Evolutionary conservation across 768 basidiomycete genomes (phyloP).

Genomic region (Gautieria morchelliformis): DNA sequence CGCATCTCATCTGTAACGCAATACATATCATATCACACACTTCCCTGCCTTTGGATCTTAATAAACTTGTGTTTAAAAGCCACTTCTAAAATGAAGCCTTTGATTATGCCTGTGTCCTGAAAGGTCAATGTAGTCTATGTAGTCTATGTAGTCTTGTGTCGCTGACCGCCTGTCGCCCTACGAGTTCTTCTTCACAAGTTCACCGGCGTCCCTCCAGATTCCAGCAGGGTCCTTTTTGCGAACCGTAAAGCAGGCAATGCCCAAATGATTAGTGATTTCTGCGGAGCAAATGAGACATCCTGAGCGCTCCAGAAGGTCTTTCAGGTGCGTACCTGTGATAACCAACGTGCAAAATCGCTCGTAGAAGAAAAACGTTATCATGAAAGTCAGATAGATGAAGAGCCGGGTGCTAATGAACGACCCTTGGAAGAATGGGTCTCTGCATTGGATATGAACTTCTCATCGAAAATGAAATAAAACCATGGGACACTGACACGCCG

Average conservation of each 20-base stretch:
- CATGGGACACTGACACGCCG: constrained; percentile 41
- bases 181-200: constrained; percentile 10
- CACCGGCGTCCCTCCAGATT: constrained; percentile 38
- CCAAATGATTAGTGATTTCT: constrained; percentile 85
- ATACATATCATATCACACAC: neutral
- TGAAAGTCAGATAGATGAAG: constrained; percentile 65
- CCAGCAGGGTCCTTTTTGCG: constrained; percentile 70
- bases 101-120: too few relatives aligned
- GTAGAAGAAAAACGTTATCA: constrained; percentile 60
- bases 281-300: too few relatives aligned
- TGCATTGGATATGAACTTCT: constrained; percentile 11
- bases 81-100: too few relatives aligned
- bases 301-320: neutral
- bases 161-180: neutral
- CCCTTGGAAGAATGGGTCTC: constrained; percentile 69
- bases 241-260: constrained; percentile 92
- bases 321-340: constrained; percentile 30
- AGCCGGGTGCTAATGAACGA: constrained; percentile 49
- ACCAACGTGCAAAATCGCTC: constrained; percentile 74
- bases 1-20: neutral
- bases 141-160: too few relatives aligned
- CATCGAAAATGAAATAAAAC: neutral
- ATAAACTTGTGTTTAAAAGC: too few relatives aligned
- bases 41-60: neutral
- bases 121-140: too few relatives aligned